Conservation (phyloP, 1,139 yeast species). For the Arxiozyma heterogenica region DNA sequence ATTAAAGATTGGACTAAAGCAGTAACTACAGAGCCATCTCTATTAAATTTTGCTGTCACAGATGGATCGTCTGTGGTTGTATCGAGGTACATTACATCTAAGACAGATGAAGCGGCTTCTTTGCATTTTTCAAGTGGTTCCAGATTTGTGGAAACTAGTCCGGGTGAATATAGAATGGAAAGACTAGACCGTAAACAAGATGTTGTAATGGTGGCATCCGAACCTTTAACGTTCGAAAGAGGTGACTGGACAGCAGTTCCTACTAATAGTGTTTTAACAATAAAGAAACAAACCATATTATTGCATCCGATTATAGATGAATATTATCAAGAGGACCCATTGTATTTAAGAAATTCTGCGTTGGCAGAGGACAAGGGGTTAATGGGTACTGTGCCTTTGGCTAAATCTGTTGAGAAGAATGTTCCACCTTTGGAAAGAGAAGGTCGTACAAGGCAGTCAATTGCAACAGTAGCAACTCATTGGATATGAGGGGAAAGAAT, state of each 20-base stretch:
- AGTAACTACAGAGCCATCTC: constrained; percentile 58
- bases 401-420: constrained; percentile 41
- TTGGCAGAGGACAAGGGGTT: constrained; percentile 88
- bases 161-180: constrained; percentile 90
- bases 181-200: constrained; percentile 85
- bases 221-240: constrained; percentile 90
- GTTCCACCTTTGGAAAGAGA: constrained; percentile 85
- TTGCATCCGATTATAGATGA: constrained; percentile 89
- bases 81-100: constrained; percentile 79
- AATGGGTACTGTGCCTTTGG: constrained; percentile 65
- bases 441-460: constrained; percentile 46
- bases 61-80: constrained; percentile 88
- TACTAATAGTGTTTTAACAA: constrained; percentile 78
- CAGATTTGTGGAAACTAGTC: constrained; percentile 77
- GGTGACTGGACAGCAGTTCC: constrained; percentile 98
- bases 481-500: not conserved
- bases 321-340: constrained; percentile 67
- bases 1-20: constrained; percentile 56
- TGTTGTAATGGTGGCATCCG: constrained; percentile 93
- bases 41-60: constrained; percentile 87
- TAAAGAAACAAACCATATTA: constrained; percentile 75
- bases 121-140: constrained; percentile 92
- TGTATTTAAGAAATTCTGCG: constrained; percentile 59
- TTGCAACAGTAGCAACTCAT: not conserved
- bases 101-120: constrained; percentile 92